Evolutionary conservation across 306 rosid species (phyloP).

Genomic region (Carpinus fangiana): DNA sequence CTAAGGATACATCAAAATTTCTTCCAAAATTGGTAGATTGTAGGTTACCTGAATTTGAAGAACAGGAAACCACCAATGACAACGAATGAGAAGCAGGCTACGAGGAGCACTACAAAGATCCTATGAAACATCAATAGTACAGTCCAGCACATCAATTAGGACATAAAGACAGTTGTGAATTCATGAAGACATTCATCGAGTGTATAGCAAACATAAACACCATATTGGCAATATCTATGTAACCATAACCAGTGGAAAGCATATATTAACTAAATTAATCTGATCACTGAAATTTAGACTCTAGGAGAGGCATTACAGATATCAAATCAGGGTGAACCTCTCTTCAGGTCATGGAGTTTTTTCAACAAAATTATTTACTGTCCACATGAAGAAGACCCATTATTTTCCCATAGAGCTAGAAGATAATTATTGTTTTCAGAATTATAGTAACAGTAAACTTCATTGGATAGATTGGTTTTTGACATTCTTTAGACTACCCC

Average conservation of each 20-base stretch:
- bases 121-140: conserved; percentile 48
- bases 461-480: neutral
- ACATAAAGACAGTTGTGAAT: conserved; percentile 11
- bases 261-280: neutral
- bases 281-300: neutral
- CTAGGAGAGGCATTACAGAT: neutral
- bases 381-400: neutral
- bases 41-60: conserved; percentile 79
- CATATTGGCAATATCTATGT: neutral
- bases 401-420: neutral
- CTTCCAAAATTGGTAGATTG: conserved; percentile 23
- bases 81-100: conserved; percentile 83
- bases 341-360: neutral
- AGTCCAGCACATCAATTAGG: conserved; percentile 18
- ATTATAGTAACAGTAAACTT: neutral
- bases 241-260: neutral
- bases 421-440: neutral
- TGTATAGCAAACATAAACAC: conserved; percentile 2
- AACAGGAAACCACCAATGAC: conserved; percentile 78
- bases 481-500: neutral
- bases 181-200: conserved; percentile 14
- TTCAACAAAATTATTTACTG: neutral
- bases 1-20: conserved; percentile 6
- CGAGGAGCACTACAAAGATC: conserved; percentile 78
- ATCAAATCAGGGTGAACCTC: neutral